phyloP scores from a whole-genome alignment of 441 rosid species.

The Pelargonium australe region DNA sequence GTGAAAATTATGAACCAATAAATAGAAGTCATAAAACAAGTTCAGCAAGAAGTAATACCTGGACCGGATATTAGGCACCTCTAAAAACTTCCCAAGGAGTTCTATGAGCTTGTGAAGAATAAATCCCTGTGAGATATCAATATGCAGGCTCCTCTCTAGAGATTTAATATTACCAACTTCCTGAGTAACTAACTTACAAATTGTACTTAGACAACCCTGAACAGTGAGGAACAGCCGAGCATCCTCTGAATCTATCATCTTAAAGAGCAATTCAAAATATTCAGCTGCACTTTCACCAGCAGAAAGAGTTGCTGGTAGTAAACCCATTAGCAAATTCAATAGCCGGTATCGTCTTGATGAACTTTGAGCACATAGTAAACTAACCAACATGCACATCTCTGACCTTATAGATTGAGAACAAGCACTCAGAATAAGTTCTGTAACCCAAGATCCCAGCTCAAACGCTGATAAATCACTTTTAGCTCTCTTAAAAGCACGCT shows the following conservation, averaged over 20 bases:
- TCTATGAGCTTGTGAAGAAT: conserved; percentile 99
- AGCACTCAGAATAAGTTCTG: conserved; percentile 97
- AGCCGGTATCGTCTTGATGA: conserved; percentile 76
- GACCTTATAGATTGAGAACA: conserved; percentile 99
- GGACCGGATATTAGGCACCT: conserved; percentile 87
- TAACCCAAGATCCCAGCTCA: conserved; percentile 99
- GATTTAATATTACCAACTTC: conserved; percentile 94
- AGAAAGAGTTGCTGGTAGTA: conserved; percentile 86
- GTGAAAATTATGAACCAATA: conserved; percentile 16
- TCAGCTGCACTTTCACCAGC: conserved; percentile 99
- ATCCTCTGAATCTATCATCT: conserved; percentile 93
- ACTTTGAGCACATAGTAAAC: conserved; percentile 87
- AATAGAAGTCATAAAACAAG: conserved; percentile 11
- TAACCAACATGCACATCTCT: conserved; percentile 97
- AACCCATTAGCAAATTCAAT: conserved; percentile 78
- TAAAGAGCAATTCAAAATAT: conserved; percentile 94
- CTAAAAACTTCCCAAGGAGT: conserved; percentile 94
- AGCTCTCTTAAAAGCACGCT: conserved; percentile 49
- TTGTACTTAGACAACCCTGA: conserved; percentile 76
- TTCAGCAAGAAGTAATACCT: conserved; percentile 44
- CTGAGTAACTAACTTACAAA: conserved; percentile 81
- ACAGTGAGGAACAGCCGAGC: conserved; percentile 96
- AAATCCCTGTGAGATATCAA: conserved; percentile 98
- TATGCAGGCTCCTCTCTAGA: conserved; percentile 92
- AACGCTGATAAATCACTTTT: conserved; percentile 75